Base-by-base conservation (phyloP, 1,139 yeast genomes). In the Debaryomyces sp. region DNA sequence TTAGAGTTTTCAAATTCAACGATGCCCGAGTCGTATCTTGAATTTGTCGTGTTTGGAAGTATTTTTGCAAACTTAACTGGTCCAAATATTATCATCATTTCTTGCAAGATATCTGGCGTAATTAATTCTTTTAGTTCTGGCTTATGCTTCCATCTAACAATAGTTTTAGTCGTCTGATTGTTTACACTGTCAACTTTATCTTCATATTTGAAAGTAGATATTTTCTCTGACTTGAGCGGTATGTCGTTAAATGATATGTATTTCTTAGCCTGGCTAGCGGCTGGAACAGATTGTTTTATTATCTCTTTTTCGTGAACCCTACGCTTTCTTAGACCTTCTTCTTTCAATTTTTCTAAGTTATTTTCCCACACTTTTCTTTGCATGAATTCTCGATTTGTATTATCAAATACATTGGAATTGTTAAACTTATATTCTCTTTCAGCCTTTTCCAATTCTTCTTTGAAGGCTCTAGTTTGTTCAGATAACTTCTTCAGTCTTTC, bases 51-150 rank as follows among this genome's bases (percentile, higher is more conserved):
- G 6, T 54, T 49, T 1, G 50, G 49, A 6, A 54, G 36, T 8
- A 66, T 45, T 21, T 52, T 35, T 0, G 67, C 62, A 0, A 53
- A 30, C 6, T 45, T 50, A 1, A 79, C 59, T 0, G 66, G 56
- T 0, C 85, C 85, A 61, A 81, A 81, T 1, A 73, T 73, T 23
- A 58, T 54, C 83, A 81, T 78, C 22, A 81, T 64, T 44, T 68
- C 64, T 13, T 39, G 34, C 10, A 81, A 55, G 1, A 73, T 62
- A 2, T 67, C 71, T 3, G 56, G 57, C 26, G 65, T 67, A 30
- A 80, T 64, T 26, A 62, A 50, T 1, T 58, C 71, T 12, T 59
- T 58, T 9, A 77, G 49, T 43, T 71, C 75, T 3, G 70, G 67
- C 46, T 69, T 69, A 48, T 67, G 67, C 54, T 79, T 80, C 82